Evolutionary conservation across 78 protist species (phyloP), one percentile per base, ranked within the genome.

Genomic region (Salpingoeca rosetta): DNA sequence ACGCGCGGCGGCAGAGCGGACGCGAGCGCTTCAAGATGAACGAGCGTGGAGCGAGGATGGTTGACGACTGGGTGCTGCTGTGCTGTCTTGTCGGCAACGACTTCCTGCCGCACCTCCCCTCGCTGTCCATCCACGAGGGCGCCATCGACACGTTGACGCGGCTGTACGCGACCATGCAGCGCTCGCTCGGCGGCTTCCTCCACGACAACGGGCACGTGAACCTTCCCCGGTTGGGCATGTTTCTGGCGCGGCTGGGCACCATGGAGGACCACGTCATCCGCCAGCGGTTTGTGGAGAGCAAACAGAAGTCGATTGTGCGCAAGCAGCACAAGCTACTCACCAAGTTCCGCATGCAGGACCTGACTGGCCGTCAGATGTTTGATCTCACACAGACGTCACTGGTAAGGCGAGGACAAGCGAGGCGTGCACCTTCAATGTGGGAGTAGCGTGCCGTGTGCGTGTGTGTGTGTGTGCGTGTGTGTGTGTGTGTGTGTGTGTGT

Each of bases 61-160:
- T 98, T 36, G 99, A 98, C 84, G 99, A 98, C 86, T 98, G 94
- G 80, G 90, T 98, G 81, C 94, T 97, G 82, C 56, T 98, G 1
- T 96, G 98, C 91, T 92, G 95, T 86, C 92, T 98, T 65, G 94
- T 92, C 17, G 99, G 99, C 27, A 99, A 99, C 85, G 99, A 99
- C 85, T 99, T 99, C 80, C 90, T 98, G 41, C 99, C 99, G 7
- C 99, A 96, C 88, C 51, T 98, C 44, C 99, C 99, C 25, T 86
- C 96, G 27, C 90, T 98, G 39, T 96, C 96, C 35, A 98, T 98
- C 45, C 83, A 90, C 42, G 94, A 92, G 43, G 97, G 97, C 39
- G 96, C 98, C 7, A 42, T 98, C n/a, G 97, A 95, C 72, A 45
- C 56, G 25, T 83, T 98, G 45, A 1, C 90, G 26, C 90, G 88